Evolutionary conservation across 345 rosid species (phyloP).

Genomic region (Linum tenue): DNA sequence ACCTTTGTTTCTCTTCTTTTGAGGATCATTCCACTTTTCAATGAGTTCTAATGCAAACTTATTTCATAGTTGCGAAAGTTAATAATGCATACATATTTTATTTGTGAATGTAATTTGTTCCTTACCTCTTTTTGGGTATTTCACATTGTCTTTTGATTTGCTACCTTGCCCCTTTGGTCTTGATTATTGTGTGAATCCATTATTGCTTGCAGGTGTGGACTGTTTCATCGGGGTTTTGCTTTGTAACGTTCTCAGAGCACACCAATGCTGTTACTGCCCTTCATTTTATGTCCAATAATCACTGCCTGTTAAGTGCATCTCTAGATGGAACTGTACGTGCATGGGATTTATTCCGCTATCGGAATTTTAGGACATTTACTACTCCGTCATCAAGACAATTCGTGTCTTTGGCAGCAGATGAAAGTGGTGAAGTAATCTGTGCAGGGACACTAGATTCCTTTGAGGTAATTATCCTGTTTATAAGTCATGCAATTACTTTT

Average conservation of each 20-base stretch:
- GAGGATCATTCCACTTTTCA: neutral
- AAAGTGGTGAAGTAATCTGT: slow-evolving; percentile 91
- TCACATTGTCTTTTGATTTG: neutral
- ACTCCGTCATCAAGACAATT: slow-evolving; percentile 90
- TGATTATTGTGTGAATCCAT: slow-evolving; percentile 2
- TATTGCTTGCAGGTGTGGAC: slow-evolving; percentile 70
- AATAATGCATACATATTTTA: too few relatives aligned
- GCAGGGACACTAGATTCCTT: slow-evolving; percentile 94
- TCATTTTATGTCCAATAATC: slow-evolving; percentile 90
- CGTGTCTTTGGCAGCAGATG: slow-evolving; percentile 91
- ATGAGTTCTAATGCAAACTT: neutral
- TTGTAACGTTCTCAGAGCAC: slow-evolving; percentile 90
- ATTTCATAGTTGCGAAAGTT: neutral
- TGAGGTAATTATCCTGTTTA: slow-evolving; percentile 42
- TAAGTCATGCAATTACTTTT: neutral
- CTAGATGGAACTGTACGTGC: slow-evolving; percentile 98
- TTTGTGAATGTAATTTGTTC: neutral
- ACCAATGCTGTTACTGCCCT: slow-evolving; percentile 90
- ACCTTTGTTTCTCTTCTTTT: neutral
- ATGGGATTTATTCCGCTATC: slow-evolving; percentile 90
- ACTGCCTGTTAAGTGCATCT: slow-evolving; percentile 83
- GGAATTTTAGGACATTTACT: slow-evolving; percentile 88
- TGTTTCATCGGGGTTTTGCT: slow-evolving; percentile 87
- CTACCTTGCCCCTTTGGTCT: neutral
- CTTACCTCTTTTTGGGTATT: neutral